Evolutionary conservation across 768 basidiomycete genomes (phyloP).

Genomic region (Boletus coccyginus): DNA sequence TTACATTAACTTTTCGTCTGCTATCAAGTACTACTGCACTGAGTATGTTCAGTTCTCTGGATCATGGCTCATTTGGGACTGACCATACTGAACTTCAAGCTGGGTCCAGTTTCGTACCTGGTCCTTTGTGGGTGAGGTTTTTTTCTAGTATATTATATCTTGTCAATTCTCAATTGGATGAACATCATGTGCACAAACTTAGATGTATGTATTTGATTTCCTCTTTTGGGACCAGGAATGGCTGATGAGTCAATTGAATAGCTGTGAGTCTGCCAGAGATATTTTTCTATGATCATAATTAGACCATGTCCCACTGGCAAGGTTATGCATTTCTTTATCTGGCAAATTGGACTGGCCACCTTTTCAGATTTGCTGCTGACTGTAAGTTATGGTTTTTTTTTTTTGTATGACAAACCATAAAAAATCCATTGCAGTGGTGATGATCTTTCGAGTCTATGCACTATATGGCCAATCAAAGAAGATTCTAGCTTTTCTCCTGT

Average conservation of each 20-base stretch:
- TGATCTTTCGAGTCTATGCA: slow-evolving; percentile 12
- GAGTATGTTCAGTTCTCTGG: neutral
- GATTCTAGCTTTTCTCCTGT: neutral
- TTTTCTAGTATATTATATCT: neutral
- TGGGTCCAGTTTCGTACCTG: neutral
- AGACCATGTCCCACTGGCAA: neutral
- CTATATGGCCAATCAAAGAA: neutral
- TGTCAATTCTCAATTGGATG: no score
- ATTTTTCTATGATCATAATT: neutral
- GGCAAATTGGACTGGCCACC: neutral
- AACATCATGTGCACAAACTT: neutral
- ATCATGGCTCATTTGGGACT: neutral
- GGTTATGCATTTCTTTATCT: neutral
- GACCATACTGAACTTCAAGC: neutral
- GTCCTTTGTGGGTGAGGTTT: slow-evolving; percentile 1
- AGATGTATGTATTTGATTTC: slow-evolving; percentile 4
- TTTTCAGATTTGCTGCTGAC: neutral
- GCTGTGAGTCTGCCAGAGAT: neutral
- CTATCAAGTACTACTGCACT: neutral
- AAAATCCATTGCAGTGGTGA: neutral
- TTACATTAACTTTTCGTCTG: neutral
- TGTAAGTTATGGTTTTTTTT: neutral
- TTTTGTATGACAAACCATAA: neutral
- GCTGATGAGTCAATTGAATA: neutral
- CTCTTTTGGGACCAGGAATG: neutral